Evolutionary conservation across 2,329 filamentous ascomycete species (phyloP), one percentile per base, ranked within the genome.

Genomic region (Emergomyces orientalis): DNA sequence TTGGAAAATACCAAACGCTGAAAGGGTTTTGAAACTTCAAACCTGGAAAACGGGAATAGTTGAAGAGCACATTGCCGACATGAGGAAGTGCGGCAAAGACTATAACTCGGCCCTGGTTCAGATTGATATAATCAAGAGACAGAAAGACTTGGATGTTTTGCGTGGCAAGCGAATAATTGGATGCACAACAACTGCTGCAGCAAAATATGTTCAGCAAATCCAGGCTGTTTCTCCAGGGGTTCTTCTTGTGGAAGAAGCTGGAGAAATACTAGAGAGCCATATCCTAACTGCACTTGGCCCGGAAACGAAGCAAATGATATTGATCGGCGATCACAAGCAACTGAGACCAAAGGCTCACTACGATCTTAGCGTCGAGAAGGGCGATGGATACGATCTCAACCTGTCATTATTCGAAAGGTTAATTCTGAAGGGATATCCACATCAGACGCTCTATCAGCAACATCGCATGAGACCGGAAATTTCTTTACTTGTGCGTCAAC

Each of bases 311-410:
- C 86, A 90, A 49, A 70, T 90, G 1, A 80, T 90, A 0, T 71
- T 89, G 2, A 90, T 91, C 13, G 88, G 88, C 0, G 88, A 91
- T 61, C 87, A 91, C 70, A 83, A 88, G 62, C 88, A 91, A 65
- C 79, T 91, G 0, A 82, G 87, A 0, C 88, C 88, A 0, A 89
- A 90, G 67, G 78, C 84, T 61, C 83, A 81, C 47, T 88, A 85
- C 66, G 73, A 71, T 0, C 71, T 91, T 0, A 84, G 79, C 0
- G 80, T 87, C 0, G 87, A 90, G 65, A 77, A 84, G 9, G 87
- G 87, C 0, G 57, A 64, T 4, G 60, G 60, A 13, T 64, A 59
- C 34, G 60, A 64, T 39, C 91, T 82, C 67, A 81, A 90, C 63
- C 71, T 80, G 1, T 90, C 87, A 0, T 70, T 90, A 0, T 90